Percentiles rank a stretch among this genome's conserved stretches.
phyloP scores from a whole-genome alignment of 2,329 filamentous ascomycete species.

The Xylariomycetidae sp. region DNA sequence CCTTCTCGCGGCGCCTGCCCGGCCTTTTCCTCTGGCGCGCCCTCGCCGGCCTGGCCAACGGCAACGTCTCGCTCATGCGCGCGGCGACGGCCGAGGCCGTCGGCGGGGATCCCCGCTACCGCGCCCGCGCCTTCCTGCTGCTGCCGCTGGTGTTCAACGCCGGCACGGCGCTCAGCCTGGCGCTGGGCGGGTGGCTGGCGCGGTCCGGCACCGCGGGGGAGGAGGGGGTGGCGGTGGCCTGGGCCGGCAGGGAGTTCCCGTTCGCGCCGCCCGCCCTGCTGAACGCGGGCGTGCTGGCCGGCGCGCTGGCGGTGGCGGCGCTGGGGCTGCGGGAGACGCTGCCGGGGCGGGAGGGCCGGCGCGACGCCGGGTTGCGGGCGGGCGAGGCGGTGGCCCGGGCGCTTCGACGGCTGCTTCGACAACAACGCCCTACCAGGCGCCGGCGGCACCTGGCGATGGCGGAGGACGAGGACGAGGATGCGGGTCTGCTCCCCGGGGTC shows the following conservation, averaged over 20 bases:
- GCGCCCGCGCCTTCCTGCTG: conserved; percentile 37
- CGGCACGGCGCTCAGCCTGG: conserved; percentile 35
- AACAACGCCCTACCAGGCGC: too few relatives aligned
- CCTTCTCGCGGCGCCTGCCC: conserved; percentile 56
- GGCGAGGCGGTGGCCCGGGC: conserved; percentile 11
- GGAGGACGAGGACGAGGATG: conserved; percentile 6
- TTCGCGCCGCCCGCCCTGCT: conserved; percentile 38
- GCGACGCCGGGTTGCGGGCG: conserved; percentile 14
- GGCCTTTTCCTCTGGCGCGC: conserved; percentile 53
- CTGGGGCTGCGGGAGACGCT: conserved; percentile 32
- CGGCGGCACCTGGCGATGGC: conserved; percentile 3
- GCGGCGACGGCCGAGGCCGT: conserved; percentile 71
- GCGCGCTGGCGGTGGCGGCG: conserved; percentile 26
- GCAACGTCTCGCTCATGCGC: conserved; percentile 68
- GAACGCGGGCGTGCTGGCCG: conserved; percentile 29
- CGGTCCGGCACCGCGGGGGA: too few relatives aligned
- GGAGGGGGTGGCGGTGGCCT: conserved; percentile 35
- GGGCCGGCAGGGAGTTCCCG: conserved; percentile 35
- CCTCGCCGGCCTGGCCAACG: conserved; percentile 61
- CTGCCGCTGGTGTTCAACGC: conserved; percentile 60
- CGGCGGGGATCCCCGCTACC: conserved; percentile 60
- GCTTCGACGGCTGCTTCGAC: conserved; percentile 5
- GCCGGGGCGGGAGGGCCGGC: conserved; percentile 22
- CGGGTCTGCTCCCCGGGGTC: conserved; percentile 11
- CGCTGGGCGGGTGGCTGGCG: conserved; percentile 36